Base-by-base conservation (phyloP, 1,284 basidiomycete species). In the Microbotryum silenes-acaulis region DNA sequence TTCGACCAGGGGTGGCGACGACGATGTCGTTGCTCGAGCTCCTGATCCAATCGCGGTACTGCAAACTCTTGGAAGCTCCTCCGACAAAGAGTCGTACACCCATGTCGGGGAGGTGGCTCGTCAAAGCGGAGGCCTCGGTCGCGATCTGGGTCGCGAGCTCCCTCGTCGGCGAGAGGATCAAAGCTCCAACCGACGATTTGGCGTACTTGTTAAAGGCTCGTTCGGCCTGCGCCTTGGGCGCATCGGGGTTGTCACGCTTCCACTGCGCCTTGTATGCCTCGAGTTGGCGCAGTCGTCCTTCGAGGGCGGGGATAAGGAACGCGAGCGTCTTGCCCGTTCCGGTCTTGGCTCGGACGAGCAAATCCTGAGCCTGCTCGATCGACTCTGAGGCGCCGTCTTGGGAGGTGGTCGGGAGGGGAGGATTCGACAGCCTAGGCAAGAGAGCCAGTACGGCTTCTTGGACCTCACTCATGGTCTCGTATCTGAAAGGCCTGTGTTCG, bases 71-170 rank as follows among this genome's bases (percentile, higher is more conserved):
- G 2, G 88, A 86, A 51, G 81, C 79, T 6, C 93, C 94, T 27
- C 93, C 94, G 54, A 89, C 85, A 55, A 97, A 83, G 65, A 99
- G 93, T 31, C 89, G 92, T 16, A 98, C 96, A 51, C 92, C 92
- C 72, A 98, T 97, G 27, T 80, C 82, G 16, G 78, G 76, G 67
- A 89, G 82, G 74, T 88, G 83, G 1, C 77, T 73, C 2, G 84
- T 82, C 25, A 96, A 78, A 72, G 91, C 93, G 49, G 88, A 74
- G 65, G 87, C 90, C 75, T 97, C 91, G 46, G 82, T 84, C 16
- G 91, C 91, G 68, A 97, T 97, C 76, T 97, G 93, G 2, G 86
- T 87, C 1, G 94, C 94, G 56, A 96, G 80, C 74, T 98, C 94
- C 63, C 96, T 85, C 0, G 94, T 98, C 3, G 96, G 94, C 45